Base-by-base conservation (phyloP, 208 protist species). In the Endotrypanum monterogeii region DNA sequence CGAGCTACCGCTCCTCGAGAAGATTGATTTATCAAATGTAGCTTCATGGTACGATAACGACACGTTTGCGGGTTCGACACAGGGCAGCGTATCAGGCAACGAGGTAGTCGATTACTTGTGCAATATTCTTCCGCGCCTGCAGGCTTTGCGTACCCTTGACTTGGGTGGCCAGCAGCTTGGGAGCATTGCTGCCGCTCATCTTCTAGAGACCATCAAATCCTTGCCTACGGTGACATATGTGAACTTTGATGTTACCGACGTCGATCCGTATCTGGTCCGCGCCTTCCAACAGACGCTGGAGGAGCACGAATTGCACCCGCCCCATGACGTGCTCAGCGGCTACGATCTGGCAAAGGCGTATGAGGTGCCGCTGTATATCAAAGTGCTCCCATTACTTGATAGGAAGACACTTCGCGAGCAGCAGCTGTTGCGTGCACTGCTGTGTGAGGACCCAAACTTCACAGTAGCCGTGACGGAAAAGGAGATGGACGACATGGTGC, bases 361-460 rank as follows among this genome's bases (percentile, higher is more conserved):
- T 80, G 28, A 55, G 32, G n/a, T 92, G 28, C 79, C 85, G 2
- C 23, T 60, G 6, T 74, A 71, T 35, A 65, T 88, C 14, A 44
- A 73, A 1, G 39, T 68, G 1, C 82, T 92, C 6, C 83, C 83
- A 14, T 61, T 57, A 32, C 32, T 86, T 2, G 90, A 94, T 68
- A 78, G 87, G n/a, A 94, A 94, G 73, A 92, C 90, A 32, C 54
- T 89, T 51, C 74, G 76, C 23, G 90, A 92, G 63, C 90, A 92
- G 67, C 90, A 94, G 76, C 41, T 89, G 37, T 71, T 94, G 50
- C 74, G 86, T 20, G 76, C 76, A 20, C 61, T 94, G 37, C 78
- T 94, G 4, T 76, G 76, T 12, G 60, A 77, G 6, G 87, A 91
- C 50, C 18, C 52, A 12, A 84, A 76, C 56, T 84, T 92, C 25